Conservation (phyloP, 176 grass and related monocot species). For the Bonia amplexicaulis region DNA sequence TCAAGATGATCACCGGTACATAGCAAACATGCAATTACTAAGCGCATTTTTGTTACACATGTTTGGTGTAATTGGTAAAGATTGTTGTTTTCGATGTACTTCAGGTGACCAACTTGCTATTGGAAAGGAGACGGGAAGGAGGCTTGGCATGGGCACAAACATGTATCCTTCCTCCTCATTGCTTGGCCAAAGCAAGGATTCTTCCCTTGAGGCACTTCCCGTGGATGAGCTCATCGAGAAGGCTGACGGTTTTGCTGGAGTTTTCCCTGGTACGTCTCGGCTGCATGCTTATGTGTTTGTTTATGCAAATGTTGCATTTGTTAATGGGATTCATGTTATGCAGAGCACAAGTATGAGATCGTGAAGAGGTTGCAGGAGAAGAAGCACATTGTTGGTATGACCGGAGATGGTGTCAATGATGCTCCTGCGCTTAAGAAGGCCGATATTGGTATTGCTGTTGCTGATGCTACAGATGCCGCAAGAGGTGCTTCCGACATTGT, state of each 20-base stretch:
- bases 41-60: neutral
- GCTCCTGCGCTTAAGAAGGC: slow-evolving; percentile 95
- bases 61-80: neutral
- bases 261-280: slow-evolving; percentile 71
- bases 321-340: slow-evolving; percentile 9
- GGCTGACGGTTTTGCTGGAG: slow-evolving; percentile 97
- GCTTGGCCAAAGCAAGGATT: slow-evolving; percentile 80
- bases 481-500: slow-evolving; percentile 93
- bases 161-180: slow-evolving; percentile 98
- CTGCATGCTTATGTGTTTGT: neutral
- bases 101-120: slow-evolving; percentile 98
- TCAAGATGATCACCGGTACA: slow-evolving; percentile 98
- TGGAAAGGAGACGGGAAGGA: slow-evolving; percentile 94
- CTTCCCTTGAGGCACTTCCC: slow-evolving; percentile 62
- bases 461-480: slow-evolving; percentile 92
- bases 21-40: neutral
- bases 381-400: slow-evolving; percentile 98
- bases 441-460: slow-evolving; percentile 95
- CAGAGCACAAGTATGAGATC: slow-evolving; percentile 98
- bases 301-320: neutral
- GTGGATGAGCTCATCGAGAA: slow-evolving; percentile 99
- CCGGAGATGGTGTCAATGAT: slow-evolving; percentile 96
- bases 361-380: slow-evolving; percentile 96
- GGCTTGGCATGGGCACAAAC: slow-evolving; percentile 99
- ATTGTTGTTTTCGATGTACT: neutral